Base-by-base conservation (phyloP, 2,329 filamentous ascomycete genomes). In the Neonectria faginata region DNA sequence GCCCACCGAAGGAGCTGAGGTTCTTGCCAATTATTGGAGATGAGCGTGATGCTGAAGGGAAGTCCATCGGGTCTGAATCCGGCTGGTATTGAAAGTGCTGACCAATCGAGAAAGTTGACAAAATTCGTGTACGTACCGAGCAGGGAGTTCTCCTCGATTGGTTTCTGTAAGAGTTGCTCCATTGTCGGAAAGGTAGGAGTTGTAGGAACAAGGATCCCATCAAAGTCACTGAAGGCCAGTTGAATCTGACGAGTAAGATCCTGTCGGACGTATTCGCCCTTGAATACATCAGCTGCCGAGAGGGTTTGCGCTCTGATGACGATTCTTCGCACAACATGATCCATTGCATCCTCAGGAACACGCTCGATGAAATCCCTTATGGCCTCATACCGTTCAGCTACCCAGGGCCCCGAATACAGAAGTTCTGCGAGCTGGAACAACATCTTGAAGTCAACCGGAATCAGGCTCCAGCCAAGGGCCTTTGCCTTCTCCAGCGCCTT, bases 51-150 rank as follows among this genome's bases (percentile, higher is more conserved):
- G 1, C 79, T 78, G 57, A 81, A 81, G 0, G 79, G 79, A 7
- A 81, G 69, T 0, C 76, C 77, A 36, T 80, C 77, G 0, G 67
- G 39, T 1, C 78, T 65, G 39, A 79, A 80, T 2, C 83, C 83
- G 0, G 86, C 86, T 2, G 85, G 85, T n/a, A 88, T 79, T 1
- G 84, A 81, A 10, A 87, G 69, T 3, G 83, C 85, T 42, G 83
- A 84, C 69, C 88, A 80, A 73, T 89, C 87, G 18, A 89, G 74
- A 29, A 89, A 85, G 68, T 89, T 89, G 16, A 83, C 88, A 70
- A 85, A 88, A 70, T 89, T 87, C 0, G 86, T 88, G 61, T 88
- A 89, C 3, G 81, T 83, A 6, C 86, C 85, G 6, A 88, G 72
- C 3, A 80, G 74, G 4, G 84, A 84, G 68, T 89, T 89, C 70